Percentiles rank a stretch among this genome's conserved stretches.
These are phyloP conservation scores for Trametes villosa DNA, from an alignment of 768 basidiomycete genomes.

Conservation along the genomic window DNA sequence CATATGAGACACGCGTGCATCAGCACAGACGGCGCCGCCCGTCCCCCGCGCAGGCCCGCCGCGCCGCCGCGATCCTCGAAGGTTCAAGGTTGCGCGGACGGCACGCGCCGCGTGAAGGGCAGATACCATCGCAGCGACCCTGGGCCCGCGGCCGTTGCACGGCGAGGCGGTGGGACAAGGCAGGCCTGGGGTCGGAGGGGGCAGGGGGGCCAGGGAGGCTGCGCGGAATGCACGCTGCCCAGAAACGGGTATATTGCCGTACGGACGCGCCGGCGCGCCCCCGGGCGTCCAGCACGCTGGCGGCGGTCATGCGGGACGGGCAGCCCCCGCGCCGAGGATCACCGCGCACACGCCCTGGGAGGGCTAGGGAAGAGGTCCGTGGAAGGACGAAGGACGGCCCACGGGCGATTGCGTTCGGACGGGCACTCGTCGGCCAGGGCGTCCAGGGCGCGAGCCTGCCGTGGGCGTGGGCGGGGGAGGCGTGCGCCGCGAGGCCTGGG, in stretches of 20 bases:
- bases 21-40: background rate
- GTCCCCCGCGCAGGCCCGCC: background rate
- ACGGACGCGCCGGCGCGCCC: background rate
- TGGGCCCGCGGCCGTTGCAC: conserved; percentile 11
- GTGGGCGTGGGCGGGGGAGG: too few relatives aligned
- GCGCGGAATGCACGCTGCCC: conserved; percentile 12
- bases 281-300: background rate
- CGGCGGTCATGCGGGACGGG: background rate
- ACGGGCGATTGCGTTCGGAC: background rate
- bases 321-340: background rate
- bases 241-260: conserved; percentile 15
- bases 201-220: too few relatives aligned
- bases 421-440: background rate
- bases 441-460: background rate
- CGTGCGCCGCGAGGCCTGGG: background rate
- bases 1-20: conserved; percentile 14
- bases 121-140: conserved; percentile 8
- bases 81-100: conserved; percentile 12
- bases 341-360: background rate
- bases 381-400: too few relatives aligned
- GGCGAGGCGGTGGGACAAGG: background rate
- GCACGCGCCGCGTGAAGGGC: background rate
- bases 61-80: conserved; percentile 12
- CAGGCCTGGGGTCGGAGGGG: background rate
- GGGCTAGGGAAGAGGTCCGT: too few relatives aligned